Percentiles rank a stretch among this genome's conserved stretches.
Evolutionary conservation across 1,284 basidiomycete genomes (phyloP).

Genomic region (Puccinia coronata): DNA sequence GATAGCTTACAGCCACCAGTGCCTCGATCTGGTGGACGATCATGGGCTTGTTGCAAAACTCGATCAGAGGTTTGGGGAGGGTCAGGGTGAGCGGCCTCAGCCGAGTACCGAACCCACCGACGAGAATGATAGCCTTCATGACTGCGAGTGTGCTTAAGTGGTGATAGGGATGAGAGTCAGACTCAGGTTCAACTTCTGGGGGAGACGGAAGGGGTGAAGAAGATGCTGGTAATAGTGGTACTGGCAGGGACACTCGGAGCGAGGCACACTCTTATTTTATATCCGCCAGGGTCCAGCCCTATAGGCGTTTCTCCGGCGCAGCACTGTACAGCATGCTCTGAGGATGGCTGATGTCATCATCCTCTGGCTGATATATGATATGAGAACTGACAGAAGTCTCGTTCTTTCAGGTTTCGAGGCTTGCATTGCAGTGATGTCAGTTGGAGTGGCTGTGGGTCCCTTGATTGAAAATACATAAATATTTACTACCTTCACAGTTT

Average conservation of each 20-base stretch:
- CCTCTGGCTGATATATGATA: too few species aligned
- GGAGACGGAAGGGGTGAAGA: background rate
- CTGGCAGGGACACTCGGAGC: background rate
- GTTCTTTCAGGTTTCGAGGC: too few species aligned
- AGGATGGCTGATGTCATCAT: too few species aligned
- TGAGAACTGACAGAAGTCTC: background rate
- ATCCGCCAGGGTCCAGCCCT: too few species aligned
- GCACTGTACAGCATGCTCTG: background rate
- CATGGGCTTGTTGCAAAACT: conserved; percentile 63
- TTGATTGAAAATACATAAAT: too few species aligned
- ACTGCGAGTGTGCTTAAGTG: background rate
- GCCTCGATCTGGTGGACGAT: conserved; percentile 64
- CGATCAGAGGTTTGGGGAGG: conserved; percentile 63
- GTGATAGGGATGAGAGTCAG: background rate
- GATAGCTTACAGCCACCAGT: conserved; percentile 61
- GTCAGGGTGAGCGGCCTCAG: conserved; percentile 64
- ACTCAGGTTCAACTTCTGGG: background rate
- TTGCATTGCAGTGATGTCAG: too few species aligned
- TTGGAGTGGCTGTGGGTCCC: background rate
- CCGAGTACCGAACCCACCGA: conserved; percentile 62
- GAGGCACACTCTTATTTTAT: background rate
- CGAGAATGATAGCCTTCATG: conserved; percentile 49
- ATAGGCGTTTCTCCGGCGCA: background rate
- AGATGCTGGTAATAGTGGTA: background rate
- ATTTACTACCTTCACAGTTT: background rate